Evolutionary conservation across 176 grass and related monocot species (phyloP), one percentile per base, ranked within the genome.

Genomic region (Luzula sylvatica): DNA sequence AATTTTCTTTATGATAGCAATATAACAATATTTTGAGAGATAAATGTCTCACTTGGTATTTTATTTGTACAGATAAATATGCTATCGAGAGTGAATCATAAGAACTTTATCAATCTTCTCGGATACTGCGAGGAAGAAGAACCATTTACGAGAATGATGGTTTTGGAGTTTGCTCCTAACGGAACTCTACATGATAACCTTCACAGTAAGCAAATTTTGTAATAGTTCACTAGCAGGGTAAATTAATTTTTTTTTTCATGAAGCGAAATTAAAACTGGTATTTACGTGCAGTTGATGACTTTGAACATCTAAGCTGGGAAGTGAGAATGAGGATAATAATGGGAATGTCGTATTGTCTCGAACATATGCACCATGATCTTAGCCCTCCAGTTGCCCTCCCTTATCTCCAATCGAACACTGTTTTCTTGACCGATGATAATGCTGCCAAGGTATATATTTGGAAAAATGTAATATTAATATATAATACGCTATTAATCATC

Each of bases 91-190:
- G 65, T 86, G 30, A 96, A 81, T 53, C 90, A 96, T 68, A 96
- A 96, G 69, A 96, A 96, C 42, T 96, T 86, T 52, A 52, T 88
- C 26, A 96, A 86, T 74, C 81, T 96, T 42, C 61, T 96, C 3
- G 90, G 90, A 3, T 96, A 82, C 25, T 96, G 90, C 22, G 26
- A 71, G 53, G 90, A 96, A 75, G 75, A 88, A 53, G 67, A 86
- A 17, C 84, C 80, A 20, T 96, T 96, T 69, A 96, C 75, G 67
- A 82, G 84, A 53, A 96, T 96, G 84, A 86, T 96, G 90, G 83
- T 89, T 12, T 75, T 82, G 22, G 90, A 96, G 74, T 86, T 79
- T 74, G 80, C 84, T 71, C 70, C 84, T 14, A 88, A 96, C 18
- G 90, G 90, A 38, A 82, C 54, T 71, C 80, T 96, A 30, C 77